phyloP scores from a whole-genome alignment of 495 filamentous ascomycete genomes.

The Hypoxylon lienhwacheense region DNA sequence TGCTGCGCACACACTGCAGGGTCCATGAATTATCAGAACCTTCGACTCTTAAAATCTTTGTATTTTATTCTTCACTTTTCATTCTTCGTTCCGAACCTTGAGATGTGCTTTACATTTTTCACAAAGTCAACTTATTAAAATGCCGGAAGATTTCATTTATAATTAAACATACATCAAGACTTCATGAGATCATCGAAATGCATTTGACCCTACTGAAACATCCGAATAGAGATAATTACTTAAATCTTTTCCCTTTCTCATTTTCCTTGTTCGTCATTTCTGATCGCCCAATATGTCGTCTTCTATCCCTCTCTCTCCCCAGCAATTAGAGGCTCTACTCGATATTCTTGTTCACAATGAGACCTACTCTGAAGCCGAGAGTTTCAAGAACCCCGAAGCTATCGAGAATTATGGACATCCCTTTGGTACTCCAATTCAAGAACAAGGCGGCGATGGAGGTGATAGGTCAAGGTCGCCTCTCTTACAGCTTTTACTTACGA shows the following conservation, averaged over 20 bases:
- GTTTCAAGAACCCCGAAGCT: conserved; percentile 57
- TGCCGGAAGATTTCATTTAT: no score
- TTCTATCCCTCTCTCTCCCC: conserved; percentile 41
- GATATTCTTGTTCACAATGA: conserved; percentile 68
- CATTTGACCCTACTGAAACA: not conserved
- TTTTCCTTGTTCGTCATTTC: not conserved
- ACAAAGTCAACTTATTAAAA: no score
- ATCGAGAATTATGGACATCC: conserved; percentile 63
- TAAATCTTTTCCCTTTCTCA: not conserved
- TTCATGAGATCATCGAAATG: conserved; percentile 1
- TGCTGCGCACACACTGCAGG: no score
- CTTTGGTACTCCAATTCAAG: conserved; percentile 38
- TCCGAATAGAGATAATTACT: not conserved
- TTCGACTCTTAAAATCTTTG: no score
- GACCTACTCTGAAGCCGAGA: conserved; percentile 63
- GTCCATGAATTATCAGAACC: no score
- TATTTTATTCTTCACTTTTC: no score
- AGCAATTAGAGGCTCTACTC: conserved; percentile 61
- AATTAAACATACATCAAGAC: not conserved
- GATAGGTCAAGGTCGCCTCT: conserved; percentile 53
- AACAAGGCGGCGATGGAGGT: conserved; percentile 1
- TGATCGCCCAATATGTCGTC: conserved; percentile 23
- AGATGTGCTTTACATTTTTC: no score
- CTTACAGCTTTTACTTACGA: conserved; percentile 59
- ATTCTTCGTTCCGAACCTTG: no score